Percentiles rank a stretch among this genome's conserved stretches.
Conservation (phyloP, 306 rosid genomes). For the Fragaria nilgerrensis region DNA sequence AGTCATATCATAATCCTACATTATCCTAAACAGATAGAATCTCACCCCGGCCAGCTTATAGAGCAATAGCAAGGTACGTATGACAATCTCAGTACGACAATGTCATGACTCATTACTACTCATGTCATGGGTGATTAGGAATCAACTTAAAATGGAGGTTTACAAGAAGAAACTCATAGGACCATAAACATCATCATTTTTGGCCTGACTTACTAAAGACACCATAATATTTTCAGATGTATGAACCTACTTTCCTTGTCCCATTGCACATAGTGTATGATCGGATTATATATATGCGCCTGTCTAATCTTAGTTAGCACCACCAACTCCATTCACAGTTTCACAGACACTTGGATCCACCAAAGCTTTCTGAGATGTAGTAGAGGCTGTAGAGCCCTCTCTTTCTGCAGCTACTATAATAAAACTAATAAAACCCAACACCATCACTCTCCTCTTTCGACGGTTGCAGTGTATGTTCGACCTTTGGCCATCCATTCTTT, state of each 20-base stretch:
- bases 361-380: neutral
- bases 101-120: neutral
- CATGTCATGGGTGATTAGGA: neutral
- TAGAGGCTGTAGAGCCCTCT: neutral
- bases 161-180: neutral
- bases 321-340: neutral
- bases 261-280: neutral
- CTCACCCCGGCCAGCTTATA: no score
- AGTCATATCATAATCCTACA: no score
- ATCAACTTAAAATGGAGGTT: neutral
- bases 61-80: no score
- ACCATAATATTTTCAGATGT: neutral
- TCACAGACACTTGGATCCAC: neutral
- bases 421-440: neutral
- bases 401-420: neutral
- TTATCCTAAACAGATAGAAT: no score
- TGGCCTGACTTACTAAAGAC: neutral
- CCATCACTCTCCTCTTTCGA: neutral
- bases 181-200: neutral
- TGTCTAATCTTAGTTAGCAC: neutral
- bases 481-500: slow-evolving; percentile 17
- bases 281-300: neutral
- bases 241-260: neutral
- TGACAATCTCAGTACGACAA: neutral
- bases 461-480: neutral